phyloP scores from a whole-genome alignment of 805 yeast species.

The Lachancea meyersii region DNA sequence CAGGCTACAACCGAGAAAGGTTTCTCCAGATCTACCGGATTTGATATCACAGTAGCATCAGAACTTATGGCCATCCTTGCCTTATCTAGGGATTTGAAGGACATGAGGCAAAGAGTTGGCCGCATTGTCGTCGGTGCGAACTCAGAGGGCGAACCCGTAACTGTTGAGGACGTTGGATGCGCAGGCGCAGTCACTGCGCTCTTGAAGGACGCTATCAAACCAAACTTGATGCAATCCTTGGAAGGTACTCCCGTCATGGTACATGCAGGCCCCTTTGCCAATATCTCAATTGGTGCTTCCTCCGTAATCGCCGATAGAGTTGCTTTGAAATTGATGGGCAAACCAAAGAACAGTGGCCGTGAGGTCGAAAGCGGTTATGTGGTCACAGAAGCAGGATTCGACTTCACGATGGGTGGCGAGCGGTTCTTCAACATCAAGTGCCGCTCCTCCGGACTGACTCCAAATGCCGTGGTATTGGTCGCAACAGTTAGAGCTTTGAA shows the following conservation, averaged over 20 bases:
- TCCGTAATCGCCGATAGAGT: constrained; percentile 90
- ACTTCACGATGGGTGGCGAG: constrained; percentile 99
- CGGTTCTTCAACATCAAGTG: constrained; percentile 94
- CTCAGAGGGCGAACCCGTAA: constrained; percentile 68
- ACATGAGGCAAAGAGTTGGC: constrained; percentile 84
- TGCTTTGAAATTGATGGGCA: constrained; percentile 85
- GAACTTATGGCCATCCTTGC: constrained; percentile 97
- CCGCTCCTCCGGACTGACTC: constrained; percentile 79
- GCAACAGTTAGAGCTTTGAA: constrained; percentile 97
- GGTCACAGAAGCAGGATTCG: constrained; percentile 97
- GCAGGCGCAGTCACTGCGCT: constrained; percentile 95
- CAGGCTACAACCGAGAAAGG: constrained; percentile 93
- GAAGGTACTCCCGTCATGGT: constrained; percentile 98
- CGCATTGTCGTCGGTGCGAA: constrained; percentile 83
- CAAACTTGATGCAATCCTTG: constrained; percentile 92
- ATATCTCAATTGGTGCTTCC: constrained; percentile 93
- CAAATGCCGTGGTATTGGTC: constrained; percentile 88
- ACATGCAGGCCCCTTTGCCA: constrained; percentile 98
- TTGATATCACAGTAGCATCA: constrained; percentile 93
- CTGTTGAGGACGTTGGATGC: constrained; percentile 90
- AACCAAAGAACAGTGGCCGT: constrained; percentile 35
- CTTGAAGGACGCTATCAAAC: constrained; percentile 93
- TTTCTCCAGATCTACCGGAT: constrained; percentile 77
- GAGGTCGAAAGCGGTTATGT: constrained; percentile 68
- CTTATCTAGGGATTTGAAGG: constrained; percentile 65